A percentile compares a stretch with the other conserved stretches of the same genome.
Conservation (phyloP, 805 yeast species). For the Metschnikowia vanudenii region DNA sequence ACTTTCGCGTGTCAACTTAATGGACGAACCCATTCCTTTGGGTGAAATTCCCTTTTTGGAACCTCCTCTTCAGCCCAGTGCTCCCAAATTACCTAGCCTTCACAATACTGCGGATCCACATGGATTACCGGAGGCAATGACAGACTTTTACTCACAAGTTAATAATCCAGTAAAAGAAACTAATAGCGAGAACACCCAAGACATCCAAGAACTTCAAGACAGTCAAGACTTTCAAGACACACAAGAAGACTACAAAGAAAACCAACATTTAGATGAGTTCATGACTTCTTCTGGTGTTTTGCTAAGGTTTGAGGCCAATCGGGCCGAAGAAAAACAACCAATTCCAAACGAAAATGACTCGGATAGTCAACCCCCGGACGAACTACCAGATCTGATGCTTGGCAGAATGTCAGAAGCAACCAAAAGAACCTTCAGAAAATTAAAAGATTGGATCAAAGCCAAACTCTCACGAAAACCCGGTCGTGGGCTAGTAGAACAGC, state of each 20-base stretch:
- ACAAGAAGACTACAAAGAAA: too few relatives aligned
- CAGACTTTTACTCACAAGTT: too few relatives aligned
- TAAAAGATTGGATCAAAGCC: neutral
- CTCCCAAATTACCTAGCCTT: too few relatives aligned
- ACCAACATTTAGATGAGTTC: neutral
- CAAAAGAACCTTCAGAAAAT: neutral
- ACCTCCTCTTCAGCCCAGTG: neutral
- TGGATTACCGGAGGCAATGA: neutral
- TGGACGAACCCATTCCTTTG: constrained; percentile 5
- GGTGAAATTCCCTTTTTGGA: neutral
- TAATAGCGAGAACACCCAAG: neutral
- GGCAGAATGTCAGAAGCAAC: neutral
- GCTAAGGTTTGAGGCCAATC: neutral
- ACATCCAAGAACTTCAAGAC: neutral
- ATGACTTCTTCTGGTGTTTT: constrained; percentile 6
- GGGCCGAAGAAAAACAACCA: neutral
- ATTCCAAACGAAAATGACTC: neutral
- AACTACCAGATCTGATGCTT: neutral
- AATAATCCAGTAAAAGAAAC: too few relatives aligned
- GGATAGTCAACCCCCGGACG: neutral
- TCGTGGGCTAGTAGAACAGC: neutral
- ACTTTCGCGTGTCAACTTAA: neutral
- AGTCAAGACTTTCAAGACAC: neutral
- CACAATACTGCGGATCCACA: too few relatives aligned
- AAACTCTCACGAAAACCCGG: neutral